These are phyloP conservation scores for Boletus sensibilis DNA, from an alignment of 768 basidiomycete species.

Conservation along the genomic window DNA sequence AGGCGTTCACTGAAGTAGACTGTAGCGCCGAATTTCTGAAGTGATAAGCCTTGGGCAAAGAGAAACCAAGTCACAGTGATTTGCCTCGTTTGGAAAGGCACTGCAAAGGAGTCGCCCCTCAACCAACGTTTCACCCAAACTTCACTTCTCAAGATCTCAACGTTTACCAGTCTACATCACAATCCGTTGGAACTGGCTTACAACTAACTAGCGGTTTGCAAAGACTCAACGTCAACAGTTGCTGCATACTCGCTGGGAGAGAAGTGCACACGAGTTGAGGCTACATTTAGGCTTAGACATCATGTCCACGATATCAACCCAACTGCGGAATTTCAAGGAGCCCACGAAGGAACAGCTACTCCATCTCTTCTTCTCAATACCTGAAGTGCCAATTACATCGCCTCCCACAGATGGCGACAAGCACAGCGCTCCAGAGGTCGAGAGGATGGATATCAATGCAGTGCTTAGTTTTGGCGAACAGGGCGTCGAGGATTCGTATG, in stretches of 20 bases:
- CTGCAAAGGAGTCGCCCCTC: slow-evolving; percentile 14
- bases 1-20: background rate
- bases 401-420: slow-evolving; percentile 23
- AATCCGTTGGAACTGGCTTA: slow-evolving; percentile 5
- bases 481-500: slow-evolving; percentile 90
- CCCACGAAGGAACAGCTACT: slow-evolving; percentile 85
- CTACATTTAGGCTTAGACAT: slow-evolving; percentile 4
- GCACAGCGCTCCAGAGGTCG: slow-evolving; percentile 40
- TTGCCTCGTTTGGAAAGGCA: slow-evolving; percentile 19
- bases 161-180: background rate
- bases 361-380: slow-evolving; percentile 84
- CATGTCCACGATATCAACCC: slow-evolving; percentile 84
- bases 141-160: background rate
- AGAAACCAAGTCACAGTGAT: background rate
- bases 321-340: slow-evolving; percentile 89
- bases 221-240: background rate
- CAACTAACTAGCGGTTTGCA: background rate
- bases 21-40: background rate
- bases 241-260: background rate
- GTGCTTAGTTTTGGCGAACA: slow-evolving; percentile 76
- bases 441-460: slow-evolving; percentile 86
- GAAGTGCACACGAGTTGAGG: background rate
- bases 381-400: slow-evolving; percentile 37
- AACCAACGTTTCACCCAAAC: slow-evolving; percentile 2
- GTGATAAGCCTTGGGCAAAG: no score